Percentiles rank a stretch among this genome's conserved stretches.
phyloP scores from a whole-genome alignment of 805 yeast genomes.

The Teunomyces kruisii region DNA sequence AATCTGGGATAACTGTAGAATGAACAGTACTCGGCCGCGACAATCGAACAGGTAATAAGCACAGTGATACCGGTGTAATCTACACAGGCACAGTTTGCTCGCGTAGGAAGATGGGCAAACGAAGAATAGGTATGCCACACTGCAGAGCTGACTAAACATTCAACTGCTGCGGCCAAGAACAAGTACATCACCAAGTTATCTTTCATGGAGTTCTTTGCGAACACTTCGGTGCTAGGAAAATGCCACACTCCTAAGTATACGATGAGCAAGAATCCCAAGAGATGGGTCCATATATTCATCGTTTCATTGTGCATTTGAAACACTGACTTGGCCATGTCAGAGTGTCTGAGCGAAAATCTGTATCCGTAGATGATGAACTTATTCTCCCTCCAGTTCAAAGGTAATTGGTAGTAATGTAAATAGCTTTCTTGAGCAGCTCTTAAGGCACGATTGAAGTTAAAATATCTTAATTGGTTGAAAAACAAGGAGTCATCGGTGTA shows the following conservation, averaged over 20 bases:
- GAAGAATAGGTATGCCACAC: conserved; percentile 92
- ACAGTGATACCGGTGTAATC: conserved; percentile 95
- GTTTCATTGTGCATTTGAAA: conserved; percentile 80
- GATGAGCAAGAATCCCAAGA: conserved; percentile 64
- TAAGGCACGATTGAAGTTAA: conserved; percentile 45
- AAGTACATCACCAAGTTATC: conserved; percentile 55
- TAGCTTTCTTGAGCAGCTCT: conserved; percentile 60
- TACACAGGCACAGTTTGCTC: conserved; percentile 84
- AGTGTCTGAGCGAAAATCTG: conserved; percentile 69
- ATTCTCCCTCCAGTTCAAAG: conserved; percentile 92
- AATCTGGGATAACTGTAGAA: conserved; percentile 61
- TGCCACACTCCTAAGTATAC: conserved; percentile 56
- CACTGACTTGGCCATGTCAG: conserved; percentile 59
- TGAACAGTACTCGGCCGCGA: conserved; percentile 81
- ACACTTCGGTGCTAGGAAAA: conserved; percentile 62
- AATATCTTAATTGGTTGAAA: conserved; percentile 35
- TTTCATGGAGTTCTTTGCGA: conserved; percentile 37
- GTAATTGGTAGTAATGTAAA: conserved; percentile 82
- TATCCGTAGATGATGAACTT: conserved; percentile 82
- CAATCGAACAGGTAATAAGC: conserved; percentile 82
- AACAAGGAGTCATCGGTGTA: conserved; percentile 23
- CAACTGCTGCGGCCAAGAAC: conserved; percentile 69
- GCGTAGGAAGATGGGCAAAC: conserved; percentile 58
- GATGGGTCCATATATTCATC: conserved; percentile 91
- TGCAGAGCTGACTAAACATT: conserved; percentile 76